These are phyloP conservation scores for Colletotrichum destructivum DNA, from an alignment of 2,329 filamentous ascomycete genomes.

Conservation along the genomic window DNA sequence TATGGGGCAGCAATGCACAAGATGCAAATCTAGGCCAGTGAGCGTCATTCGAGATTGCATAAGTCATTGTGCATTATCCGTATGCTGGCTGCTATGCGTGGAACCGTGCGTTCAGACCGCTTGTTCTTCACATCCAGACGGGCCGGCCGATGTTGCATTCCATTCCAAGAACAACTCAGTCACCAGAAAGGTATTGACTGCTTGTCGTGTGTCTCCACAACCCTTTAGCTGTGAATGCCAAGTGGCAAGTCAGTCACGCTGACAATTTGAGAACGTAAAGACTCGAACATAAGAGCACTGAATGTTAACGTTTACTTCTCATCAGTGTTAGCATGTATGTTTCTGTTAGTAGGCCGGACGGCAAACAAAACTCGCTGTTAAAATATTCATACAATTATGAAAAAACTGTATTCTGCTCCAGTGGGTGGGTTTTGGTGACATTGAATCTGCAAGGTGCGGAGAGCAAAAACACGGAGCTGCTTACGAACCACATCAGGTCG, in stretches of 20 bases:
- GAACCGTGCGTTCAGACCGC: background rate
- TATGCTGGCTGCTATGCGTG: background rate
- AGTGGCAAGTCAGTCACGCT: background rate
- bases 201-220: no score
- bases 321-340: background rate
- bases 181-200: background rate
- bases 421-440: background rate
- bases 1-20: conserved; percentile 35
- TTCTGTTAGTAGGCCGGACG: background rate
- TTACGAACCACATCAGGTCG: no score
- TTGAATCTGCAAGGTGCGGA: background rate
- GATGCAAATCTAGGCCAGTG: conserved; percentile 40
- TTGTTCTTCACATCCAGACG: background rate
- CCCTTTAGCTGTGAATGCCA: no score
- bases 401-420: background rate
- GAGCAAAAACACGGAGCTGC: background rate
- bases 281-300: background rate
- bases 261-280: background rate
- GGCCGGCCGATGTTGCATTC: background rate
- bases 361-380: no score
- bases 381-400: no score
- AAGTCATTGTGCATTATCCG: background rate
- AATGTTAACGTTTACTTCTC: background rate
- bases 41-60: conserved; percentile 28
- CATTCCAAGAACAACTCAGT: background rate